Base-by-base conservation (phyloP, 495 filamentous ascomycete species). In the Sporormia fimetaria region DNA sequence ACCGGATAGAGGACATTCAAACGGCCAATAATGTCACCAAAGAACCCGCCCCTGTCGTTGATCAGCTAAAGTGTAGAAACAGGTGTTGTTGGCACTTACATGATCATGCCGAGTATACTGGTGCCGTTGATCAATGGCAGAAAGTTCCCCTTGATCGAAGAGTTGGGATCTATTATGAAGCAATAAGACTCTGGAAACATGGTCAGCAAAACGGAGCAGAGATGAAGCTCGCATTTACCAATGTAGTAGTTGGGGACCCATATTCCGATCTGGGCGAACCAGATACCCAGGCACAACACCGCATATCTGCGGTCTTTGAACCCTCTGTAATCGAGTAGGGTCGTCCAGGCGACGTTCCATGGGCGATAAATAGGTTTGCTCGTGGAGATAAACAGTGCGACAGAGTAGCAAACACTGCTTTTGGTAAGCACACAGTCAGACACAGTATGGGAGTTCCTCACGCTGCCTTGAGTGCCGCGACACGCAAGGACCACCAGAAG, bases 171-270 rank as follows among this genome's bases (percentile, higher is more conserved):
- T 6, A 21, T 4, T 5, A 15, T 17, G 3, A 11, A 7, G 16
- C 37, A 30, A 26, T 40, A 40, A 4, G 23, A n/a, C 4, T 31
- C 37, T 40, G 16, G 6, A 9, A 7, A 3, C 9, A 25, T 24
- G 3, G 3, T 26, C 3, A 38, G 22, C n/a, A 5, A 26, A 38
- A n/a, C n/a, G n/a, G n/a, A n/a, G 14, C 4, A 6, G 10, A 24
- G 6, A 8, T 38, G 16, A 26, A 12, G 7, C 14, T 12, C 4
- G 4, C 4, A 40, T 26, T 30, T 30, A 30, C 37, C 14, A 11
- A 40, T 29, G 21, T 40, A 40, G 18, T 40, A 40, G 26, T 6
- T 17, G 5, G 37, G 37, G 11, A 29, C 37, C 11, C 14, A 40
- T 4, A 30, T 3, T 3, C 37, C 37, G 7, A 40, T 15, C 5